Base-by-base conservation (phyloP, 2,329 filamentous ascomycete species). In the Venturia carpophila region DNA sequence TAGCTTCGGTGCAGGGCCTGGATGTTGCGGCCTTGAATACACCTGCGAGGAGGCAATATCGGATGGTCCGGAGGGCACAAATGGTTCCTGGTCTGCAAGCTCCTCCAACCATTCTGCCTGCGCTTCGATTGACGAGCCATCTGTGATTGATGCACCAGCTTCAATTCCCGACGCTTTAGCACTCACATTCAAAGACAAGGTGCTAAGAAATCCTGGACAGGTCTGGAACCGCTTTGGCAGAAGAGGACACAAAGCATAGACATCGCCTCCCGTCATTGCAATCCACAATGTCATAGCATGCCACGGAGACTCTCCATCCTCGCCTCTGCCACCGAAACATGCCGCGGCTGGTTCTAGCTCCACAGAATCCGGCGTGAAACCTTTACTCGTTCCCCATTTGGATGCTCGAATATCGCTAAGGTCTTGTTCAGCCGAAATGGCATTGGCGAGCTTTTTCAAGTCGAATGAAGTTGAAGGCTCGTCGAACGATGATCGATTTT, bases 241-340 rank as follows among this genome's bases (percentile, higher is more conserved):
- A 49, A 99, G 81, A 1, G 94, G 94, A 73, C 92, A 97, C 10
- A 99, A 79, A 1, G 93, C 92, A 72, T 99, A 99, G 6, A 97
- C 84, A 72, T 97, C 92, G 3, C 94, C 94, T 67, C 91, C 89
- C 45, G 86, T 86, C 89, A 97, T 99, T n/a, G 92, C 92, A 63
- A 97, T 80, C 91, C 93, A 99, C 13, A 99, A 81, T 0, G 94
- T 97, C 90, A 97, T 97, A 11, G 92, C 86, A 9, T 92, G 90
- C 94, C 94, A 99, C 1, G 83, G 83, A 71, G 85, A 80, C 68
- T 87, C 83, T 45, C 82, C 82, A 64, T 82, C 79, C 65, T 75
- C 71, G 41, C 82, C 84, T 62, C 74, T 79, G 34, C 92, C 92
- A 17, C 92, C 93, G 77, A 99, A 99, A 73, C 87, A 90, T 62